These are phyloP conservation scores for Tetratostichococcus sp. DNA, from an alignment of 139 green algal species.

Conservation along the genomic window DNA sequence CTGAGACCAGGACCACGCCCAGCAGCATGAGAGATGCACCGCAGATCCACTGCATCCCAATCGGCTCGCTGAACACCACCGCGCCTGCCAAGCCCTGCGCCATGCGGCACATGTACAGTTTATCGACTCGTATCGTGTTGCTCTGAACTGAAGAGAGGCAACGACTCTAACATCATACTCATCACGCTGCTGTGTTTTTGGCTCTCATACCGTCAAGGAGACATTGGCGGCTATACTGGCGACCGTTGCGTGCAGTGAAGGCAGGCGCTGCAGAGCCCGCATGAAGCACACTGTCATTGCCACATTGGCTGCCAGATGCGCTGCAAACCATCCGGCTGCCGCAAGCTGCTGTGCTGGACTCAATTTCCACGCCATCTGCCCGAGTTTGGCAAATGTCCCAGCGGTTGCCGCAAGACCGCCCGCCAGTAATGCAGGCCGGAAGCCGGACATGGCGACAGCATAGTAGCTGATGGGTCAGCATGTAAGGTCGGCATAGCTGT, in stretches of 20 bases:
- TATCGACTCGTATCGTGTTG: too few relatives aligned
- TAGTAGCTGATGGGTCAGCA: too few relatives aligned
- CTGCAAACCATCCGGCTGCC: not conserved
- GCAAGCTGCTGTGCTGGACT: not conserved
- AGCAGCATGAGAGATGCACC: not conserved
- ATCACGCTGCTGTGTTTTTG: too few relatives aligned
- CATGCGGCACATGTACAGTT: too few relatives aligned
- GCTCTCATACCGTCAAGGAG: not conserved
- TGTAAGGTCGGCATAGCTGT: too few relatives aligned
- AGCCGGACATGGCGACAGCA: not conserved
- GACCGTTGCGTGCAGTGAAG: constrained; percentile 31
- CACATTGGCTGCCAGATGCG: constrained; percentile 1
- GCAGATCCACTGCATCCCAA: not conserved
- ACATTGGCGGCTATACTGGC: constrained; percentile 34
- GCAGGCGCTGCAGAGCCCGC: constrained; percentile 21
- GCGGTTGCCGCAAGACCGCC: too few relatives aligned
- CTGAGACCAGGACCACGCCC: not conserved
- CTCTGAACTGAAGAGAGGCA: too few relatives aligned
- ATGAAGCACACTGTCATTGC: constrained; percentile 24
- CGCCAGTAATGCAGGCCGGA: not conserved
- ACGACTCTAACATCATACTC: too few relatives aligned
- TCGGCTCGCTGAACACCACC: not conserved
- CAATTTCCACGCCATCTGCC: too few relatives aligned
- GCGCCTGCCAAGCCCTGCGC: not conserved
- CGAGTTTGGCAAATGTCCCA: not conserved